Conservation (phyloP, 768 basidiomycete genomes). For the Filobasidium floriforme region DNA sequence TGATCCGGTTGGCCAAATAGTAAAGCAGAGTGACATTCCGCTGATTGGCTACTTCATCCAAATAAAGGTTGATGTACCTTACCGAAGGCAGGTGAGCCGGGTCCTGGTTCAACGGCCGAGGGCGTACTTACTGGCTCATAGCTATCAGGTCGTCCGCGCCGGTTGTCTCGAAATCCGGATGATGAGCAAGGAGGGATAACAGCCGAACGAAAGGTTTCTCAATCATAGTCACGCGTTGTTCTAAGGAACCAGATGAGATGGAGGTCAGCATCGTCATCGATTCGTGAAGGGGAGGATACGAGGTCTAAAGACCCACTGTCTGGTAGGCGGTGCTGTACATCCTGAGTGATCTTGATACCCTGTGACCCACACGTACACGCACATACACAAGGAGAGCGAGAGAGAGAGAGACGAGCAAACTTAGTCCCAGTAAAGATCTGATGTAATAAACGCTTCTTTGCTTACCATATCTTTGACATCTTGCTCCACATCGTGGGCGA, state of each 20-base stretch:
- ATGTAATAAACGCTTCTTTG: background rate
- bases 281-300: conserved; percentile 15
- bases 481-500: conserved; percentile 80
- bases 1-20: conserved; percentile 69
- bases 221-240: conserved; percentile 57
- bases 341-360: background rate
- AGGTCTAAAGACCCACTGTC: conserved; percentile 6
- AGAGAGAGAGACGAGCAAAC: too few species aligned
- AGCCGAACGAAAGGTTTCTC: conserved; percentile 79
- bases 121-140: conserved; percentile 64
- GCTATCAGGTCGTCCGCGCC: conserved; percentile 63
- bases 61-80: conserved; percentile 84
- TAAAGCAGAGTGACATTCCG: conserved; percentile 80
- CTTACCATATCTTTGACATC: conserved; percentile 66
- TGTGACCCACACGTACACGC: background rate
- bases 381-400: too few species aligned
- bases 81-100: background rate
- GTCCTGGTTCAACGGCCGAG: background rate
- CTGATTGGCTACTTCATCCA: conserved; percentile 64
- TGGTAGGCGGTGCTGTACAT: background rate
- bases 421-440: too few species aligned
- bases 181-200: conserved; percentile 80
- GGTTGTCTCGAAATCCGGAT: conserved; percentile 71
- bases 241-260: conserved; percentile 43
- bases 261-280: conserved; percentile 8